These are phyloP conservation scores for Thamnidium elegans DNA, from an alignment of 192 early-diverging fungal genomes.

Conservation along the genomic window DNA sequence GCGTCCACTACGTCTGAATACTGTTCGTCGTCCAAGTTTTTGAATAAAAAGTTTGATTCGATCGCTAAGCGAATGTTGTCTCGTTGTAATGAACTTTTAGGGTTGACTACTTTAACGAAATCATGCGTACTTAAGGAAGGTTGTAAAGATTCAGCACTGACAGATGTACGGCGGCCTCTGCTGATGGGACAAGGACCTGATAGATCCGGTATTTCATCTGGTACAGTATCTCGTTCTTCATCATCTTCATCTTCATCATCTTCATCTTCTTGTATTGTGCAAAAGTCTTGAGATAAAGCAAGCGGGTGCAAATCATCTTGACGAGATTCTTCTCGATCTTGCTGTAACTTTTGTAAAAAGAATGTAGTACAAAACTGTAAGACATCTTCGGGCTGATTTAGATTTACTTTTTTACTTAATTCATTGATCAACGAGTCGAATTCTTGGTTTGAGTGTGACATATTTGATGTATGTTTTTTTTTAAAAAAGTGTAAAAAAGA, in stretches of 20 bases:
- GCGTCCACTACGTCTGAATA: constrained; percentile 92
- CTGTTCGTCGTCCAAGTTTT: constrained; percentile 93
- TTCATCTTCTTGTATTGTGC: not conserved
- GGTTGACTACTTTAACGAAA: constrained; percentile 83
- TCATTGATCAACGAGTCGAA: constrained; percentile 75
- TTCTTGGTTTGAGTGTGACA: constrained; percentile 7
- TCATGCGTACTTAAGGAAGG: constrained; percentile 71
- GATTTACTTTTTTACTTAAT: constrained; percentile 74
- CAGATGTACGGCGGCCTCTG: constrained; percentile 88
- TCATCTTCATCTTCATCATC: constrained; percentile 42
- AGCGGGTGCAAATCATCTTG: not conserved
- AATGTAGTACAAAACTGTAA: constrained; percentile 89
- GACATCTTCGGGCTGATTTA: constrained; percentile 80
- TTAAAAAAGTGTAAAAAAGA: not conserved
- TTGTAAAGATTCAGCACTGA: constrained; percentile 94
- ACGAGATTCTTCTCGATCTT: constrained; percentile 57
- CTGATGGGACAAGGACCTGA: constrained; percentile 34
- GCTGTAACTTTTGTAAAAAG: constrained; percentile 81
- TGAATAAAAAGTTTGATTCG: constrained; percentile 89
- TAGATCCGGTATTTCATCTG: constrained; percentile 49
- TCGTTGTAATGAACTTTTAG: constrained; percentile 85
- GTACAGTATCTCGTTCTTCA: constrained; percentile 58
- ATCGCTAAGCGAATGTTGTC: constrained; percentile 77
- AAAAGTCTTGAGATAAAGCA: not conserved
- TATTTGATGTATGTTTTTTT: not conserved